Base-by-base conservation (phyloP, 2,329 filamentous ascomycete genomes). In the Epicoccum sorghinum region DNA sequence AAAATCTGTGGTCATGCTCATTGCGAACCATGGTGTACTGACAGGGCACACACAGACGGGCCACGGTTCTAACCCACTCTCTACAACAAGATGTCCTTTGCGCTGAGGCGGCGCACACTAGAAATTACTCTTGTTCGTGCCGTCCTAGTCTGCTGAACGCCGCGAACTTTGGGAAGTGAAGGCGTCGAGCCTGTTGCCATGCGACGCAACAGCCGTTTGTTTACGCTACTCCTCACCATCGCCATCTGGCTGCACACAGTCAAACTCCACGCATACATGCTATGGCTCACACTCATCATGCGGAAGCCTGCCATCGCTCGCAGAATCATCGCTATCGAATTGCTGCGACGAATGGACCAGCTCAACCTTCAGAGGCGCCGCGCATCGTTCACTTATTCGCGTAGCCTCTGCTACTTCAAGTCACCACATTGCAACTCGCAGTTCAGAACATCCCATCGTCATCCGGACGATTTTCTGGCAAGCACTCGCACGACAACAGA, bases 201-300 rank as follows among this genome's bases (percentile, higher is more conserved):
- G 52, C 46, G 35, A 55, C 52, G 52, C 52, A 41, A 46, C 36
- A 33, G 27, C 47, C 36, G 41, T 9, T 39, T 55, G 46, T 50
- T 46, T 46, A 46, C 46, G 27, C 42, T 51, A 14, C 25, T 35
- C 12, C 22, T 35, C 43, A 7, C 33, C 52, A 33, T 51, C 29
- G 43, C 38, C 38, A 29, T 47, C 18, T 56, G 42, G 38, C 52
- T 56, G 38, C 39, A 47, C 39, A 56, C 43, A 3, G 43, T 47
- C 47, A 47, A 12, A 39, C 32, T 56, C 27, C 47, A 51, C 29
- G 9, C 51, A 25, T 47, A 27, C 33, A 56, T 51, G 47, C 23
- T 51, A 43, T 51, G 47, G 47, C 52, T 56, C 32, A 55, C 47
- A 44, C 33, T 35, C 25, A 30, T 54, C 18, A 64, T 65, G 65